Conservation (phyloP, 805 yeast genomes). For the Candida easanensis region DNA sequence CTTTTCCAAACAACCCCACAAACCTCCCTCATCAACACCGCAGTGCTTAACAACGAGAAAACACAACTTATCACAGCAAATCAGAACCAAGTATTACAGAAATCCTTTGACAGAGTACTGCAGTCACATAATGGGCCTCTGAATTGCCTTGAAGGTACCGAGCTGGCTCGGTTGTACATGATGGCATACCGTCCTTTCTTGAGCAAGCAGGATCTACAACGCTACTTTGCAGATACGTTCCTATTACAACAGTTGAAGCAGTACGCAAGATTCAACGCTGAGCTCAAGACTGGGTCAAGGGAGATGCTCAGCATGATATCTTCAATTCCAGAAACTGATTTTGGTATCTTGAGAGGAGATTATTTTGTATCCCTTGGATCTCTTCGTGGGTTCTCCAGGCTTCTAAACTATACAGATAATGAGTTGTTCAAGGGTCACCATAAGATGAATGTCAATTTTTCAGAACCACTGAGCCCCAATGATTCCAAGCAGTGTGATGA, state of each 20-base stretch:
- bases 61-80: constrained; percentile 9
- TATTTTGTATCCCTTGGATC: constrained; percentile 21
- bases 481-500: constrained; percentile 3
- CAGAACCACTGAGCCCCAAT: constrained; percentile 11
- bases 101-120: constrained; percentile 14
- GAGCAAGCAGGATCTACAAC: constrained; percentile 10
- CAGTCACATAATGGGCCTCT: background rate
- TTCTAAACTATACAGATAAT: constrained; percentile 11
- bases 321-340: constrained; percentile 10
- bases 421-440: constrained; percentile 15
- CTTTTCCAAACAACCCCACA: constrained; percentile 19
- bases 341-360: constrained; percentile 23
- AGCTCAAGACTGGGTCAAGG: constrained; percentile 8
- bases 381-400: constrained; percentile 7
- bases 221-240: constrained; percentile 11
- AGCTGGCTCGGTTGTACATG: constrained; percentile 14
- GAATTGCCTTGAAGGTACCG: constrained; percentile 1
- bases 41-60: constrained; percentile 14
- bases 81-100: constrained; percentile 14
- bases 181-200: constrained; percentile 23
- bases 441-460: constrained; percentile 11
- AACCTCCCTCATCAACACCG: constrained; percentile 17
- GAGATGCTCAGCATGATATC: constrained; percentile 8
- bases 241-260: constrained; percentile 6
- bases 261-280: constrained; percentile 4